Base-by-base conservation (phyloP, 805 yeast genomes). In the Metschnikowia lunata region DNA sequence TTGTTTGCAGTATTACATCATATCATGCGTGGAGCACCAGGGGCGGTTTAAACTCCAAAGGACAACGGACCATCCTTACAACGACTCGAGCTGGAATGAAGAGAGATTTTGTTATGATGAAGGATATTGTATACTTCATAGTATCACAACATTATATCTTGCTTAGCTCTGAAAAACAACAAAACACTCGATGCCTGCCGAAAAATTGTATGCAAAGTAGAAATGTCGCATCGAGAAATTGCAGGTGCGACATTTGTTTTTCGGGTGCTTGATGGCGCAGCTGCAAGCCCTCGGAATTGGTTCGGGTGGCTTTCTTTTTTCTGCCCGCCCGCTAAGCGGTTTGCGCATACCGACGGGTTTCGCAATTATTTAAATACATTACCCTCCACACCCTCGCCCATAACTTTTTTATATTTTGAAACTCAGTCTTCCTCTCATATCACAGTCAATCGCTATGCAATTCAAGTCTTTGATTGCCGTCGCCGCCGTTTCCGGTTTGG, bases 401-500 rank as follows among this genome's bases (percentile, higher is more conserved):
- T 30, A 32, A 45, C 28, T 23, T 39, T 39, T 37, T 18, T 18
- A 38, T 27, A 26, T 42, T 34, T 40, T 34, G 35, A 33, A 35
- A 32, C 33, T 15, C 8, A 30, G 27, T 37, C 42, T 41, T 35
- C 34, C 42, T 45, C 45, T 38, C 37, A 39, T 32, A 26, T n/a
- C n/a, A 30, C 43, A 33, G 38, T 48, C 56, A 36, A 45, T 52
- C 51, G 51, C 50, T 49, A 80, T 81, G 85, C 83, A 78, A 71
- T 67, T 78, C 69, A 79, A 73, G 67, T 66, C 76, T 50, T 57
- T 75, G 59, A 58, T 77, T 52, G 67, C 74, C 49, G 59, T 72
- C 52, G 71, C 75, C 55, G 75, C 82, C 57, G 50, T 78, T 39
- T 73, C 76, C 54, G 76, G 78, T 49, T 54, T 75, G 47, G 81